Conservation (phyloP, 1,284 basidiomycete species). For the Sporisorium scitamineum region DNA sequence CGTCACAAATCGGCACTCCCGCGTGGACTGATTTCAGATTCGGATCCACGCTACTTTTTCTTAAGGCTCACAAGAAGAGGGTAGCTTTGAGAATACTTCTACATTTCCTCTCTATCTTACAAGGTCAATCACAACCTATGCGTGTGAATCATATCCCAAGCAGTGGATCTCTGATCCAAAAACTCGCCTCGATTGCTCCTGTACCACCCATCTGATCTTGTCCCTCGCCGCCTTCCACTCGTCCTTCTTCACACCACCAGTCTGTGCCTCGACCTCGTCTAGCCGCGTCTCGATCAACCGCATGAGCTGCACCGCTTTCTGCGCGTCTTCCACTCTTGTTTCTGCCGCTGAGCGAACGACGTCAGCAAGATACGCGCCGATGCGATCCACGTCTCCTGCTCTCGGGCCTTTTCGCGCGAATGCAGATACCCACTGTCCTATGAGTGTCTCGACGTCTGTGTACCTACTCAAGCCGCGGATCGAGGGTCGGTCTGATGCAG, state of each 20-base stretch:
- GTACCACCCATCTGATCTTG: constrained; percentile 8
- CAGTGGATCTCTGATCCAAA: constrained; percentile 33
- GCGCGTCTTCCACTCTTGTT: constrained; percentile 22
- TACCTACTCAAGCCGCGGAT: constrained; percentile 35
- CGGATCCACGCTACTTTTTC: too few relatives aligned
- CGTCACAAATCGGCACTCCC: not conserved
- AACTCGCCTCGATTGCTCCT: constrained; percentile 6
- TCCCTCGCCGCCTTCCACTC: constrained; percentile 27
- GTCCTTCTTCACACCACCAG: not conserved
- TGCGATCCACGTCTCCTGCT: constrained; percentile 47
- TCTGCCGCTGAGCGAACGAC: constrained; percentile 4
- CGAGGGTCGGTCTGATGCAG: constrained; percentile 7
- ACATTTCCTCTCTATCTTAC: too few relatives aligned
- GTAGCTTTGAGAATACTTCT: too few relatives aligned
- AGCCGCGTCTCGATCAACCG: constrained; percentile 11
- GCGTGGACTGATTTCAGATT: too few relatives aligned
- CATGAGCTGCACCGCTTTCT: constrained; percentile 24
- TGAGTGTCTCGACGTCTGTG: constrained; percentile 21
- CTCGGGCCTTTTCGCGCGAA: constrained; percentile 46
- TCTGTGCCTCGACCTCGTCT: not conserved
- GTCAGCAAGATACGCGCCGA: constrained; percentile 30
- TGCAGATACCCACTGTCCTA: constrained; percentile 47
- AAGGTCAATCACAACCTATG: too few relatives aligned
- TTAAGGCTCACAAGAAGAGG: too few relatives aligned
- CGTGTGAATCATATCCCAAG: too few relatives aligned